A percentile compares a stretch with the other conserved stretches of the same genome.
Conservation (phyloP, 257 asterid genomes). For the Solanum lignicaule region DNA sequence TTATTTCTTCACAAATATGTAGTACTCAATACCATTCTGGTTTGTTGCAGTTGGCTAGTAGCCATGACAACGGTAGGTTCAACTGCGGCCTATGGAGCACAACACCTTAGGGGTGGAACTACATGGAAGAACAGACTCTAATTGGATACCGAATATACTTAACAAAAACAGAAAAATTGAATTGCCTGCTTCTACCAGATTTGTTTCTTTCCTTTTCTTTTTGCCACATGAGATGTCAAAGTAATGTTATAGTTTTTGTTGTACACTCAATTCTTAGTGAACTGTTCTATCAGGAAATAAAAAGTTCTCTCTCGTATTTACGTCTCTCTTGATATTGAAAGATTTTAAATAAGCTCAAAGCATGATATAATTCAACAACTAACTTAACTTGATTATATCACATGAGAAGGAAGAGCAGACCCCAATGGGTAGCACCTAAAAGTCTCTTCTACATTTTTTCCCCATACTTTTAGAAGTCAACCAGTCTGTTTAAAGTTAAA, state of each 20-base stretch:
- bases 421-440: too few relatives aligned
- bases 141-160: neutral
- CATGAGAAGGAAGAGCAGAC: too few relatives aligned
- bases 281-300: neutral
- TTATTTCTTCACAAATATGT: neutral
- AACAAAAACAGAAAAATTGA: neutral
- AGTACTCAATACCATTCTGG: slow-evolving; percentile 5
- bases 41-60: slow-evolving; percentile 69
- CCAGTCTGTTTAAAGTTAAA: too few relatives aligned
- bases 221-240: neutral
- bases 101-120: slow-evolving; percentile 43
- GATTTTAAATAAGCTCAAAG: neutral
- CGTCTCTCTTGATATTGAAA: neutral
- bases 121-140: neutral
- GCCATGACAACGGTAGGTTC: slow-evolving; percentile 74
- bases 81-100: slow-evolving; percentile 81
- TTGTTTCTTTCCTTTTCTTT: neutral
- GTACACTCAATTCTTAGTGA: neutral
- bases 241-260: neutral
- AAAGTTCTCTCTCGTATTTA: neutral
- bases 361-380: neutral
- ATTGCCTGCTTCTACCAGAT: neutral
- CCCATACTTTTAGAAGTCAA: neutral
- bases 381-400: too few relatives aligned
- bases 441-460: too few relatives aligned